Evolutionary conservation across 352 stramenopile genomes (phyloP).

Genomic region (Globisporangium abappressorium): DNA sequence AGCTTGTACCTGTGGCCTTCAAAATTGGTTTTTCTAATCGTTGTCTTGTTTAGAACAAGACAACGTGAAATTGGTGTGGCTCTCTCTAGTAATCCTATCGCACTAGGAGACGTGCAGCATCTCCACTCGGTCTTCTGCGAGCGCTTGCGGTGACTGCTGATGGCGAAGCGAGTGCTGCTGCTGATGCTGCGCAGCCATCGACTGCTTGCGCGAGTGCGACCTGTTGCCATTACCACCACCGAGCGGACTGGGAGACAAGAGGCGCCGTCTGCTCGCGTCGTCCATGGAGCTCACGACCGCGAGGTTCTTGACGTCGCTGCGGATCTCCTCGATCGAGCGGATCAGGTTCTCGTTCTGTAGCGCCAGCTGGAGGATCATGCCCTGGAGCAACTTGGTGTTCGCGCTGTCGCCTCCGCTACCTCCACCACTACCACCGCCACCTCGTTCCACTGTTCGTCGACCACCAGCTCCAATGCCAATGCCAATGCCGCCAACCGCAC

Average conservation of each 20-base stretch:
- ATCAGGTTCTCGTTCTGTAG: conserved; percentile 53
- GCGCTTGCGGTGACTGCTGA: background rate
- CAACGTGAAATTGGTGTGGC: background rate
- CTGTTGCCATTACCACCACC: background rate
- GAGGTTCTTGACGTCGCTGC: conserved; percentile 27
- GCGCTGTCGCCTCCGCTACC: conserved; percentile 4
- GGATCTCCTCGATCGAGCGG: conserved; percentile 45
- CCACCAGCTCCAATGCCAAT: background rate
- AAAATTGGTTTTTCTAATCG: conserved; percentile 3
- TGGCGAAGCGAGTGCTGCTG: background rate
- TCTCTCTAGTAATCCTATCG: background rate
- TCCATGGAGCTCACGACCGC: conserved; percentile 16
- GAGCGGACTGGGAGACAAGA: conserved; percentile 14
- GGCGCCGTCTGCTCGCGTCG: conserved; percentile 7
- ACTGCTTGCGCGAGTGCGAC: conserved; percentile 11
- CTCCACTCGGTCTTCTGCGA: background rate
- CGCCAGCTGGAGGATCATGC: conserved; percentile 56
- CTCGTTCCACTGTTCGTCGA: background rate
- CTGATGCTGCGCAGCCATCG: conserved; percentile 2
- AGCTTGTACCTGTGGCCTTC: background rate
- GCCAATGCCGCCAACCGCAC: background rate
- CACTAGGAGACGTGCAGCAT: conserved; percentile 3
- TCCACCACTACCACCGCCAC: background rate
- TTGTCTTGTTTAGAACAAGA: background rate
- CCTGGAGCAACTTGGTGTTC: conserved; percentile 40